Percentiles rank a stretch among this genome's conserved stretches.
Evolutionary conservation across 192 early-diverging fungal genomes (phyloP).

Genomic region (Coemansia sp.): DNA sequence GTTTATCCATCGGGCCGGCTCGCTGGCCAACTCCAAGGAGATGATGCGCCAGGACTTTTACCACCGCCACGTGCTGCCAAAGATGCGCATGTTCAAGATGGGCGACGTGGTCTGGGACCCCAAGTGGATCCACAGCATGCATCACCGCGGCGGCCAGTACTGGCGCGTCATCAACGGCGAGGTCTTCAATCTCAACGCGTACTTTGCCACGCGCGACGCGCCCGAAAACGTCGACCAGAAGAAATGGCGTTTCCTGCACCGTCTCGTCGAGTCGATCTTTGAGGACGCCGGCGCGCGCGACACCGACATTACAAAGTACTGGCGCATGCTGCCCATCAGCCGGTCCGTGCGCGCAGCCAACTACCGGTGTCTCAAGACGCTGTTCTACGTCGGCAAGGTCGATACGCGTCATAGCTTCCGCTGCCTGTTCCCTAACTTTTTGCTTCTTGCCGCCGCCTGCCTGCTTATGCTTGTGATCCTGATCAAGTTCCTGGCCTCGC

Average conservation of each 20-base stretch:
- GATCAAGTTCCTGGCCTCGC: conserved; percentile 78
- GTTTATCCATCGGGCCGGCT: not conserved
- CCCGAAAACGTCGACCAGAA: conserved; percentile 34
- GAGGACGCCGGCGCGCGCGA: conserved; percentile 51
- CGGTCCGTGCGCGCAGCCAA: conserved; percentile 36
- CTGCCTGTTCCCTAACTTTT: conserved; percentile 83
- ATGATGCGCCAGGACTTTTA: conserved; percentile 41
- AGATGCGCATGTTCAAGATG: conserved; percentile 47
- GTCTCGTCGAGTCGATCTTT: conserved; percentile 58
- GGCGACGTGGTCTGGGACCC: conserved; percentile 61
- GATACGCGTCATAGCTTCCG: conserved; percentile 72
- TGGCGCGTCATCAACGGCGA: conserved; percentile 63
- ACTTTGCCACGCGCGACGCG: conserved; percentile 45
- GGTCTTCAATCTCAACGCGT: conserved; percentile 66
- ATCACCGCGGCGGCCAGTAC: conserved; percentile 51
- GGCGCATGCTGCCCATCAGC: conserved; percentile 43
- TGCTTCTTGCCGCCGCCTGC: conserved; percentile 73
- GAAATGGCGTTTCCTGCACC: conserved; percentile 25
- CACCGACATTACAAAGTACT: conserved; percentile 42
- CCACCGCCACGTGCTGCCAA: conserved; percentile 31
- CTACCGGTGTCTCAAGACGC: conserved; percentile 75
- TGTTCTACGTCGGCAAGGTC: conserved; percentile 83
- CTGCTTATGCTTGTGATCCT: conserved; percentile 80
- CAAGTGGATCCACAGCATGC: conserved; percentile 58
- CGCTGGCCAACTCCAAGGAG: conserved; percentile 32